Percentiles rank a stretch among this genome's conserved stretches.
Evolutionary conservation across 441 rosid genomes (phyloP).

Genomic region (Mallotus repandus): DNA sequence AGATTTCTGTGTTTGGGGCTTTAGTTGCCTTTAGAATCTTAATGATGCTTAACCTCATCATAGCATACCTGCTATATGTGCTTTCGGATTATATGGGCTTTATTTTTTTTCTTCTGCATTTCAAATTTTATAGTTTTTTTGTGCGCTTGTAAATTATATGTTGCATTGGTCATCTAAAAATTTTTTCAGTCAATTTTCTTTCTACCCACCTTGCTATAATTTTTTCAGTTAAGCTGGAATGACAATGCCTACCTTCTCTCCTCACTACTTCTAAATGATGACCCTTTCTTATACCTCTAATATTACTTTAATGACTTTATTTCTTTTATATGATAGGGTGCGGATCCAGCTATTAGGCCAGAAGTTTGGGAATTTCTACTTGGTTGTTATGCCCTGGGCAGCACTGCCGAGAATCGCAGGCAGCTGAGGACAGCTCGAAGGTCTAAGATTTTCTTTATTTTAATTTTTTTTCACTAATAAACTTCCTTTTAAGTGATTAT

Average conservation of each 20-base stretch:
- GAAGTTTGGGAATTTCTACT: slow-evolving; percentile 99
- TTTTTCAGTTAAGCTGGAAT: neutral
- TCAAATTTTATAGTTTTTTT: neutral
- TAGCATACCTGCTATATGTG: neutral
- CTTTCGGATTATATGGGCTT: neutral
- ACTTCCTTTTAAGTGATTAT: slow-evolving; percentile 17
- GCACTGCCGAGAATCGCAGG: slow-evolving; percentile 75
- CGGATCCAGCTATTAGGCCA: slow-evolving; percentile 89
- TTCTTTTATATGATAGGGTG: slow-evolving; percentile 58
- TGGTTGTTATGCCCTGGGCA: slow-evolving; percentile 82
- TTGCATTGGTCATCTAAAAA: neutral
- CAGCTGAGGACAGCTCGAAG: slow-evolving; percentile 81
- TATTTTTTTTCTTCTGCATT: neutral
- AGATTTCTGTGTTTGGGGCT: neutral
- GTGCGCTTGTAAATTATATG: neutral
- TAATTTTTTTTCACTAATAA: neutral
- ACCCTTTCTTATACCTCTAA: neutral
- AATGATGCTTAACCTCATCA: neutral
- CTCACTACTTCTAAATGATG: neutral
- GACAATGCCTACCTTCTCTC: neutral
- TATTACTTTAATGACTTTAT: slow-evolving; percentile 17
- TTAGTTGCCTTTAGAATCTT: slow-evolving; percentile 5
- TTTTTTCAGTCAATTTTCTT: neutral
- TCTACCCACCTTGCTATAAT: neutral
- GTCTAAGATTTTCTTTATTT: slow-evolving; percentile 35